Base-by-base conservation (phyloP, 1,284 basidiomycete genomes). In the Ustilago loliicola region DNA sequence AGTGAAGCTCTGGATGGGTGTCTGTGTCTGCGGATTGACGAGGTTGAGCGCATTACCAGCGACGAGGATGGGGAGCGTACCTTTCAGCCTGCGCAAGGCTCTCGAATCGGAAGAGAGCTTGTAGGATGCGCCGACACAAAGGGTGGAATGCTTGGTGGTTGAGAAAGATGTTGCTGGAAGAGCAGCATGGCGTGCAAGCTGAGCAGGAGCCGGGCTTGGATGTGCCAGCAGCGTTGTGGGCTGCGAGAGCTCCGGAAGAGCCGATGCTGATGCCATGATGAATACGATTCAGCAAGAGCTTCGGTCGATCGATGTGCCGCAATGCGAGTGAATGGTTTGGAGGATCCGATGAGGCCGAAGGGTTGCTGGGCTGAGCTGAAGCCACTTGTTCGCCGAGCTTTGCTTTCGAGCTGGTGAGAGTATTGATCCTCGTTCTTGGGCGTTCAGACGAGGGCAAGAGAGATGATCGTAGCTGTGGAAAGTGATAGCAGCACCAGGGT, bases 1-100 rank as follows among this genome's bases (percentile, higher is more conserved):
- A 2, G 65, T 62, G 53, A 74, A 78, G 61, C 76, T 78, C 61
- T 78, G 76, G 8, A 74, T 58, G 36, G 67, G 76, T 1, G 71
- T 73, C 59, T 78, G 76, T 11, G 61, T 61, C 47, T 61, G 58
- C 17, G 76, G 71, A n/a, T 78, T 74, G 61, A 78, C 51, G n/a
- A 78, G 72, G 52, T 67, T 74, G 65, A 78, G 59, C 47, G 67
- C 71, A 19, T 74, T 66, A 29, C 64, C 76, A 9, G 56, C 57
- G 19, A 74, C 57, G 53, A 73, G 64, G 50, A 78, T 57, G 29
- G 76, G 76, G 1, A 78, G 65, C 27, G 64, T 66, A 10, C 67
- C 71, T 30, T 74, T 78, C 21, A 78, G 56, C 38, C 76, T 55
- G 17, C 76, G 66, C 34, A 78, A 50, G 25, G 59, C 7, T 11